These are phyloP conservation scores for Hippophae tibetana DNA, from an alignment of 306 rosid genomes.

Conservation along the genomic window DNA sequence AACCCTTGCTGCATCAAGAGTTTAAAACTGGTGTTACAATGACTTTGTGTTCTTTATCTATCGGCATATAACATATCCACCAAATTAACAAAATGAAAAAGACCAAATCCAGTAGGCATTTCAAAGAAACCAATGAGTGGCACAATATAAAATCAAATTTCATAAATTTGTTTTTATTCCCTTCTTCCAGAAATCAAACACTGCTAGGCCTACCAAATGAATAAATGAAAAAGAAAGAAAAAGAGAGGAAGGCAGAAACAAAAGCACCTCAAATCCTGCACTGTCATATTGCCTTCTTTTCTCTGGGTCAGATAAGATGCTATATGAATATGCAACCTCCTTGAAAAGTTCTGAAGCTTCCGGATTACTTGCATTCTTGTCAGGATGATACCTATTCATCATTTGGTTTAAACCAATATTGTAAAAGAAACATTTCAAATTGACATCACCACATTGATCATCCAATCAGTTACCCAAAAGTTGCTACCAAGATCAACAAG, in stretches of 20 bases:
- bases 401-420: constrained; percentile 4
- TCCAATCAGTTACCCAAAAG: background rate
- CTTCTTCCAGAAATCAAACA: background rate
- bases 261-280: constrained; percentile 86
- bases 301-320: constrained; percentile 93
- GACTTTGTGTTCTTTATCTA: background rate
- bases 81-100: background rate
- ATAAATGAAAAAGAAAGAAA: background rate
- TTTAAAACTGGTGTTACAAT: background rate
- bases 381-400: constrained; percentile 79
- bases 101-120: background rate
- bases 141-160: background rate
- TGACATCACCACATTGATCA: constrained; percentile 2
- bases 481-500: background rate
- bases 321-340: constrained; percentile 91
- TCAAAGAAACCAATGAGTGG: background rate
- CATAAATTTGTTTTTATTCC: background rate
- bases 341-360: constrained; percentile 92
- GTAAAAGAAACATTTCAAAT: constrained; percentile 7
- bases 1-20: background rate
- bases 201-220: background rate
- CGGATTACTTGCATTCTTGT: constrained; percentile 84
- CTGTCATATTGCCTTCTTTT: constrained; percentile 92
- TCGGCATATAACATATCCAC: background rate
- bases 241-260: constrained; percentile 10